phyloP scores from a whole-genome alignment of 108 stramenopile species.

The Chaetoceros tenuissimus region DNA sequence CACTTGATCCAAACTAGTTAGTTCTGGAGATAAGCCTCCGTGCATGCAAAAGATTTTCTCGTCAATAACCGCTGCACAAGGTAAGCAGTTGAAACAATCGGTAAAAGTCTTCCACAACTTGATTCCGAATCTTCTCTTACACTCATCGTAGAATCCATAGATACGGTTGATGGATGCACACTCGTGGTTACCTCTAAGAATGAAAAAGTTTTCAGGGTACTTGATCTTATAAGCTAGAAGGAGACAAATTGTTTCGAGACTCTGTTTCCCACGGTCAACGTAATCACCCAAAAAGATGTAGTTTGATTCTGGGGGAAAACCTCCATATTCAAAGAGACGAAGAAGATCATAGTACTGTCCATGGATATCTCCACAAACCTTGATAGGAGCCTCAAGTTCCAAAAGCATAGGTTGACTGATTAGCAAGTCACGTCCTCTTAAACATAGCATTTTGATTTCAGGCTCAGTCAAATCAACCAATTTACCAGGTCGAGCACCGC shows the following conservation, averaged over 20 bases:
- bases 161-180: constrained; percentile 98
- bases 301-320: constrained; percentile 95
- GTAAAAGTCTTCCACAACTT: constrained; percentile 99
- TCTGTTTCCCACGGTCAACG: constrained; percentile 97
- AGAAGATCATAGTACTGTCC: constrained; percentile 97
- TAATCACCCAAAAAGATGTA: constrained; percentile 99
- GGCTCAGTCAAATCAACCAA: constrained; percentile 85
- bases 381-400: constrained; percentile 96
- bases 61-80: constrained; percentile 98
- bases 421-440: constrained; percentile 85
- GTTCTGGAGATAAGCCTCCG: constrained; percentile 95
- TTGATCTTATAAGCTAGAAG: constrained; percentile 98
- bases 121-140: constrained; percentile 94
- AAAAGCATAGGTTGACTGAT: constrained; percentile 97
- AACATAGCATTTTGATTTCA: constrained; percentile 91
- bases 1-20: constrained; percentile 95
- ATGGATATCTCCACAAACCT: constrained; percentile 97
- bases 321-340: constrained; percentile 95
- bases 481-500: constrained; percentile 84
- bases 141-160: constrained; percentile 99
- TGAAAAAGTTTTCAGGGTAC: constrained; percentile 99
- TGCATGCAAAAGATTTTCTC: constrained; percentile 99
- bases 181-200: constrained; percentile 98
- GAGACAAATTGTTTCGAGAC: constrained; percentile 96
- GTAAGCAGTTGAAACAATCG: constrained; percentile 99